Evolutionary conservation across 176 grass and related monocot genomes (phyloP), one percentile per base, ranked within the genome.

Genomic region (Carex pumila): DNA sequence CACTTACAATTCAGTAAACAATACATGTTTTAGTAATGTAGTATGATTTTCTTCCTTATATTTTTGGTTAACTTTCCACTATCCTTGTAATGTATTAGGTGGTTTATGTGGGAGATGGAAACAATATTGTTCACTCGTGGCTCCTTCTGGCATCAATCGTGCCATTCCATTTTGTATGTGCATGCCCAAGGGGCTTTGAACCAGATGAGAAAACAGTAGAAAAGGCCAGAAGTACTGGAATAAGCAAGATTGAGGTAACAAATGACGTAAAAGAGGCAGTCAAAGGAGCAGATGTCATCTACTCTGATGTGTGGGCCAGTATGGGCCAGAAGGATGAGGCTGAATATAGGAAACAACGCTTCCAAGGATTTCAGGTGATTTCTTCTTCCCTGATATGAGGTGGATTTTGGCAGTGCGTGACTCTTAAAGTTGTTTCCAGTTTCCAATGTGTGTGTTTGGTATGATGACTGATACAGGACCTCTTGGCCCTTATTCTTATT

Each of bases 301-400:
- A 99, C 89, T 90, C 96, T 88, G 96, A 95, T 86, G 93, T 99
- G 85, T 99, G 96, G 96, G 96, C 96, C 62, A 99, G 96, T 83
- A 99, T 99, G 96, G 96, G 96, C 52, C 96, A 99, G 83, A 99
- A 99, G 83, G 88, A 99, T 66, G 96, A 99, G 86, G 93, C 93
- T 79, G 89, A 93, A 66, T 92, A 89, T 61, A 92, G 96, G 68
- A 99, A 94, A 86, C 81, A 99, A 66, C 77, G 87, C 52, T 99
- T 99, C 79, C 88, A 94, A 85, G 93, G 91, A 65, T 99, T 99
- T 88, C 92, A 77, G 91, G 96, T 99, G 75, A 62, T 81, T 81
- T 76, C 25, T 6, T 76, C 25, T 6, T 15, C 19, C 49, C 72
- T 76, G 50, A 1, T 54, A 8, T 53, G 45, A 56, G 72, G 21